Base-by-base conservation (phyloP, 148 eudicot species). In the Rhododendron ovatum region DNA sequence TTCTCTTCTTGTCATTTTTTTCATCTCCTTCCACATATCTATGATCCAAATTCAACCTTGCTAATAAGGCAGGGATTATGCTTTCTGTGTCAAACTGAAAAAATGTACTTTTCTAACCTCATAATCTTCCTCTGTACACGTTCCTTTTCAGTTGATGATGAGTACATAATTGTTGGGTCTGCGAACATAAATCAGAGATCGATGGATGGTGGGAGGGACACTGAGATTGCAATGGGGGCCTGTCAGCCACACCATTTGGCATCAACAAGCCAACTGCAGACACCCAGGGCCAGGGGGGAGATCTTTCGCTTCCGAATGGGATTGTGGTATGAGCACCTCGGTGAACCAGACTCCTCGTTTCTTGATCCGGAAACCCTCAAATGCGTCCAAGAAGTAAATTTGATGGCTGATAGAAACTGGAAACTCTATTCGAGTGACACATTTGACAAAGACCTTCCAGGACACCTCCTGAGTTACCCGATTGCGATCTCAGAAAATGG, bases 151-250 rank as follows among this genome's bases (percentile, higher is more conserved):
- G 92, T 90, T 48, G 90, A 88, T 41, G 90, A 88, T 53, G 92
- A 90, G 45, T 90, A 90, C 73, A 90, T 90, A 28, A 90, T 90
- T 35, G 67, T 90, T n/a, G 90, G 92, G n/a, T 90, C 92, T 0
- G 90, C 90, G 0, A 88, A 88, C 82, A 82, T 90, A 51, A 88
- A 88, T 55, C 90, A 90, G 75, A 88, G 88, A 59, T 88, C 90
- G 35, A 85, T 88, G 90, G 92, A 87, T 53, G 92, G 92, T 0
- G 90, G 88, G 1, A 78, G 92, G 77, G 92, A 90, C 53, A 88
- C 92, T 11, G 92, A 90, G 55, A 90, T 90, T 2, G 92, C 92
- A 4, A 90, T 90, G 92, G 90, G 92, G 30, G 92, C 84, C 3
- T 90, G 85, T 73, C 92, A 90, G 79, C 90, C 92, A 13, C 81